Evolutionary conservation across 495 filamentous ascomycete genomes (phyloP).

Genomic region (Trichoderma reesei): DNA sequence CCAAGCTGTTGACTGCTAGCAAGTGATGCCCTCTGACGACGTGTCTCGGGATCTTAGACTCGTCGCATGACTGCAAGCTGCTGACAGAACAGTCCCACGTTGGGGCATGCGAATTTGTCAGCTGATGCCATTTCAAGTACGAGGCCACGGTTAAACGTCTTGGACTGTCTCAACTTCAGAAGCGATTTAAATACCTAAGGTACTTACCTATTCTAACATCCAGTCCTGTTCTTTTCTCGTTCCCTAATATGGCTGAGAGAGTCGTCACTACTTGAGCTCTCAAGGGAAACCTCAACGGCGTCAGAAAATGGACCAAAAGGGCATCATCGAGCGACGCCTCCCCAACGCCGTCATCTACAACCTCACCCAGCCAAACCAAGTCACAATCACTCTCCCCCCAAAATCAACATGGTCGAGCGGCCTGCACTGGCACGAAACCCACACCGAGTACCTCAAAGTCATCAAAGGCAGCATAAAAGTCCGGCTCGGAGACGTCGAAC

Average conservation of each 20-base stretch:
- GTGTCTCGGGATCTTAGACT: background rate
- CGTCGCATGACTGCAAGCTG: background rate
- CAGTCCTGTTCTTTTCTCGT: background rate
- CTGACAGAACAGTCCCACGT: background rate
- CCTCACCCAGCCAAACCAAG: conserved; percentile 17
- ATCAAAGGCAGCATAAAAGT: conserved; percentile 20
- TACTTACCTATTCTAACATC: background rate
- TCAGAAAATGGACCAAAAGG: background rate
- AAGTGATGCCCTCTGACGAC: background rate
- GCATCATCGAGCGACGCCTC: background rate
- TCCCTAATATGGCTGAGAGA: background rate
- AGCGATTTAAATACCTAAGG: no score
- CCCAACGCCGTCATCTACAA: conserved; percentile 26
- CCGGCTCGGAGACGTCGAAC: conserved; percentile 10
- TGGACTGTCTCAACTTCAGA: no score
- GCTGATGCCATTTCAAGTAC: background rate
- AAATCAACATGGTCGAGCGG: conserved; percentile 25
- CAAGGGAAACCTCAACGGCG: background rate
- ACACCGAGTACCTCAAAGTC: conserved; percentile 26
- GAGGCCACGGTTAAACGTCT: no score
- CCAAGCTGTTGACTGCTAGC: background rate
- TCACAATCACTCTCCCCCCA: conserved; percentile 22
- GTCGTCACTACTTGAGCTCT: background rate
- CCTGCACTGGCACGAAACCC: conserved; percentile 25
- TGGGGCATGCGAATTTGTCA: conserved; percentile 1